These are phyloP conservation scores for Colletotrichum sp. DNA, from an alignment of 2,329 filamentous ascomycete species.

Conservation along the genomic window DNA sequence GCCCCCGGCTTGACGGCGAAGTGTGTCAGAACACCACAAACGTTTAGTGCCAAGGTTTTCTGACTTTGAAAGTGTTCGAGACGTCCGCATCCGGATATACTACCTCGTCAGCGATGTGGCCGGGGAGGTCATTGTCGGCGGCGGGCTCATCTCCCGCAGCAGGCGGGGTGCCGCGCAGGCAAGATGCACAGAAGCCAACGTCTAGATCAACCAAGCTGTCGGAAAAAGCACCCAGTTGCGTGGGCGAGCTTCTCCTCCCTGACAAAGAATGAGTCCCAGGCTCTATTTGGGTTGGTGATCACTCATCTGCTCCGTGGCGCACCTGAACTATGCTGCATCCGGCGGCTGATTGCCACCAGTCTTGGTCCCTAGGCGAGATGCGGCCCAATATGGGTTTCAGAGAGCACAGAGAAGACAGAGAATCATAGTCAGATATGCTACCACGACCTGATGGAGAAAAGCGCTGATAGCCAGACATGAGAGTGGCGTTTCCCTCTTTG, in stretches of 20 bases:
- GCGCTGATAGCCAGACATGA: not conserved
- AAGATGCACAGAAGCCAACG: not conserved
- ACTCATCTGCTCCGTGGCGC: not conserved
- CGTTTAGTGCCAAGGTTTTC: not conserved
- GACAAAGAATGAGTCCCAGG: not conserved
- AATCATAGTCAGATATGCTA: not conserved
- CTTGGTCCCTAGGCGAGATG: not conserved
- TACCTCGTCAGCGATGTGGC: not conserved
- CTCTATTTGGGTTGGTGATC: not conserved
- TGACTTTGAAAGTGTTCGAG: not conserved
- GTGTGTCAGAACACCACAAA: not conserved
- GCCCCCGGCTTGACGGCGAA: not conserved
- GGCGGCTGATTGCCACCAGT: not conserved
- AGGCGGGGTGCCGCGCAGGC: not conserved
- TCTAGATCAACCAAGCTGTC: not conserved
- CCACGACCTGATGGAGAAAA: not conserved
- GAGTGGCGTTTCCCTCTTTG: not conserved
- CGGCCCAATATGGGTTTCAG: not conserved
- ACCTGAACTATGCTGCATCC: not conserved
- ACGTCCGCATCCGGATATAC: not conserved
- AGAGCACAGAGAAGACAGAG: not conserved
- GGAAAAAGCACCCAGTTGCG: not conserved
- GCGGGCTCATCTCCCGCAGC: not conserved
- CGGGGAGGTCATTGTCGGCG: not conserved
- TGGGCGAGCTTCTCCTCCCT: not conserved